Evolutionary conservation across 192 early-diverging fungal species (phyloP).

Genomic region (Cladochytrium replicatum): DNA sequence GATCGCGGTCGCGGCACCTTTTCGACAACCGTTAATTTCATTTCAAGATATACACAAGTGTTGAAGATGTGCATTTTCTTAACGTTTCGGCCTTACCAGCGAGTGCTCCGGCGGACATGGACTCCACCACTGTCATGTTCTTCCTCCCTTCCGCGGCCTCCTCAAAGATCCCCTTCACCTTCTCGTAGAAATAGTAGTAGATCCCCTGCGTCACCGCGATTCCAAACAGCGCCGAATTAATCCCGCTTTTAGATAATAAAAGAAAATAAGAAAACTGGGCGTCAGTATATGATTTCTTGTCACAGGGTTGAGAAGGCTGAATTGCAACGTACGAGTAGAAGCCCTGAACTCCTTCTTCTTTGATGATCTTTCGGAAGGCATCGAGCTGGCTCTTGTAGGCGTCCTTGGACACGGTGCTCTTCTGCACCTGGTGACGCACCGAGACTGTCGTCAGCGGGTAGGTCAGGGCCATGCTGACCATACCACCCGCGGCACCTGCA

Average conservation of each 20-base stretch:
- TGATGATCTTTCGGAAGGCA: constrained; percentile 78
- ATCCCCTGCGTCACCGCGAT: constrained; percentile 91
- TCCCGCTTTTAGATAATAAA: constrained; percentile 48
- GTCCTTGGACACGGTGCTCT: constrained; percentile 9
- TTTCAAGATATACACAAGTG: not conserved
- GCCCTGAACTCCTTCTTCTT: constrained; percentile 77
- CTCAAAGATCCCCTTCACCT: constrained; percentile 76
- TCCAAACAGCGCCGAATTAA: constrained; percentile 91
- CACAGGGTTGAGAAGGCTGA: not conserved
- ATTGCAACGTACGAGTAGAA: constrained; percentile 71
- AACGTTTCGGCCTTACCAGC: constrained; percentile 49
- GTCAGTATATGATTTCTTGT: not conserved
- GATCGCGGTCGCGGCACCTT: constrained; percentile 62
- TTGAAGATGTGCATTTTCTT: too few species aligned
- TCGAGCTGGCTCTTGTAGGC: constrained; percentile 52
- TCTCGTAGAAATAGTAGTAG: constrained; percentile 66
- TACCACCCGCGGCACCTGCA: constrained; percentile 74
- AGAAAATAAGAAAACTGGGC: not conserved
- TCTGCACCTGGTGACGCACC: constrained; percentile 35
- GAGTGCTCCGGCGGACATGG: constrained; percentile 87
- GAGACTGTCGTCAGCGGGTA: constrained; percentile 64
- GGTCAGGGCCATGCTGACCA: constrained; percentile 86
- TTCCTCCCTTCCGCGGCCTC: constrained; percentile 43
- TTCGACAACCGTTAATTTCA: not conserved
- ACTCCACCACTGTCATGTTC: constrained; percentile 71